Conservation (phyloP, 169 alveolate species). For the Babesia bigemina region DNA sequence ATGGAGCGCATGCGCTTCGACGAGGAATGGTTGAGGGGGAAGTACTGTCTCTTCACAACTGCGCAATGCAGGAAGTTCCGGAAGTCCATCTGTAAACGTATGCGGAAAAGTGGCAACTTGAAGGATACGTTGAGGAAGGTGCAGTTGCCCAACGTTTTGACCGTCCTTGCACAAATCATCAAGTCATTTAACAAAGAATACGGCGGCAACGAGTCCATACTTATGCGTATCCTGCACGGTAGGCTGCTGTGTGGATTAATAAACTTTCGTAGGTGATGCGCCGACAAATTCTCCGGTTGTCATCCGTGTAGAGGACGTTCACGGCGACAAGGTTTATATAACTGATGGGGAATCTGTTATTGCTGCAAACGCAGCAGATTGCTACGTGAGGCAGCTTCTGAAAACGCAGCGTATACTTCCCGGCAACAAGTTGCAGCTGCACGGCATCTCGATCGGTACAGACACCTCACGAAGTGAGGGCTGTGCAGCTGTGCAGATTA, state of each 20-base stretch:
- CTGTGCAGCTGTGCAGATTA: slow-evolving; percentile 1
- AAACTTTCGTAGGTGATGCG: slow-evolving; percentile 32
- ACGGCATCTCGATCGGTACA: slow-evolving; percentile 34
- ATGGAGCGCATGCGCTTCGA: slow-evolving; percentile 14
- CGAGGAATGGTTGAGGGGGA: slow-evolving; percentile 36
- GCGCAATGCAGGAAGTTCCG: slow-evolving; percentile 44
- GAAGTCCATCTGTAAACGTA: neutral
- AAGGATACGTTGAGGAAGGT: slow-evolving; percentile 30
- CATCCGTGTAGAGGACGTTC: slow-evolving; percentile 34
- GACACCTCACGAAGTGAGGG: neutral
- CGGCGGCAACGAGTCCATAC: slow-evolving; percentile 36
- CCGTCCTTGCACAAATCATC: slow-evolving; percentile 15
- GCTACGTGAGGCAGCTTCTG: slow-evolving; percentile 32
- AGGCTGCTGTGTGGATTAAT: neutral
- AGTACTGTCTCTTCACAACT: slow-evolving; percentile 32
- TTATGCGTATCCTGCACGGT: slow-evolving; percentile 42
- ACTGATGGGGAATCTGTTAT: slow-evolving; percentile 37
- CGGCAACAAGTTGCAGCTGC: slow-evolving; percentile 51
- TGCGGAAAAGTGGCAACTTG: slow-evolving; percentile 16
- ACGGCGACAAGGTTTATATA: slow-evolving; percentile 27
- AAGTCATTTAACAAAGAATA: slow-evolving; percentile 17
- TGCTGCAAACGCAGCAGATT: slow-evolving; percentile 37
- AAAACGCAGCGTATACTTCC: slow-evolving; percentile 13
- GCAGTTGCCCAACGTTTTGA: slow-evolving; percentile 56
- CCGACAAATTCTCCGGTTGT: slow-evolving; percentile 52